Conservation (phyloP, 768 basidiomycete genomes). For the Exsudoporus frostii region DNA sequence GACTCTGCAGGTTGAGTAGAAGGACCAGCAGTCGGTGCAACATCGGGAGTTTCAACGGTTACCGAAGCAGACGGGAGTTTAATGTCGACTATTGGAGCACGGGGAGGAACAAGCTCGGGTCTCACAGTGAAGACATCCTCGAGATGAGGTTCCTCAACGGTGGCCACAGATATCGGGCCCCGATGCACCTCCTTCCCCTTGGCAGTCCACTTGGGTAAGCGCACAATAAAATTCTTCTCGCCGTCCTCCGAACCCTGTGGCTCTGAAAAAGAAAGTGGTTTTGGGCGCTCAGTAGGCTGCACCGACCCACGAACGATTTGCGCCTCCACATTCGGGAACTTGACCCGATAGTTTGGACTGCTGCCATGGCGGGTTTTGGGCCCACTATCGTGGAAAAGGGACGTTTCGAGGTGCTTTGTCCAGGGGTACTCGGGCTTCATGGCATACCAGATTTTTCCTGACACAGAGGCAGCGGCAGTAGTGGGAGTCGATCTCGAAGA, state of each 20-base stretch:
- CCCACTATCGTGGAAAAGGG: slow-evolving; percentile 62
- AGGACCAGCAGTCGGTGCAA: slow-evolving; percentile 4
- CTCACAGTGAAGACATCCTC: slow-evolving; percentile 61
- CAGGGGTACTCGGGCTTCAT: slow-evolving; percentile 79
- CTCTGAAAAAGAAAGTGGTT: slow-evolving; percentile 21
- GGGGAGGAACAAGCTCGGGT: slow-evolving; percentile 40
- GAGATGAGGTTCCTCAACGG: slow-evolving; percentile 37
- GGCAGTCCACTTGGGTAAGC: slow-evolving; percentile 44
- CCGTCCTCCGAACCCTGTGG: slow-evolving; percentile 37
- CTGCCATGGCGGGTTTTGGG: slow-evolving; percentile 58
- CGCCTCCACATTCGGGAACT: slow-evolving; percentile 50
- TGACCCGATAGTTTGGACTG: slow-evolving; percentile 55
- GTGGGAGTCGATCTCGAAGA: slow-evolving; percentile 30
- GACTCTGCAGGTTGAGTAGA: slow-evolving; percentile 11
- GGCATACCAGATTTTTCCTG: slow-evolving; percentile 61
- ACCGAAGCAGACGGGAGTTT: slow-evolving; percentile 32
- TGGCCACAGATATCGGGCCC: slow-evolving; percentile 16
- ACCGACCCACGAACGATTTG: slow-evolving; percentile 43
- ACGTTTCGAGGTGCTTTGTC: slow-evolving; percentile 80
- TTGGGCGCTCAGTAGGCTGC: slow-evolving; percentile 3
- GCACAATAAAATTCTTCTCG: slow-evolving; percentile 50
- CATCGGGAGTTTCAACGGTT: not conserved
- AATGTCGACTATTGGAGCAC: slow-evolving; percentile 23
- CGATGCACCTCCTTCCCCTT: slow-evolving; percentile 33
- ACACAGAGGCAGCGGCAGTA: slow-evolving; percentile 23